phyloP scores from a whole-genome alignment of 2,329 filamentous ascomycete genomes.

The Ophiostoma australiae region DNA sequence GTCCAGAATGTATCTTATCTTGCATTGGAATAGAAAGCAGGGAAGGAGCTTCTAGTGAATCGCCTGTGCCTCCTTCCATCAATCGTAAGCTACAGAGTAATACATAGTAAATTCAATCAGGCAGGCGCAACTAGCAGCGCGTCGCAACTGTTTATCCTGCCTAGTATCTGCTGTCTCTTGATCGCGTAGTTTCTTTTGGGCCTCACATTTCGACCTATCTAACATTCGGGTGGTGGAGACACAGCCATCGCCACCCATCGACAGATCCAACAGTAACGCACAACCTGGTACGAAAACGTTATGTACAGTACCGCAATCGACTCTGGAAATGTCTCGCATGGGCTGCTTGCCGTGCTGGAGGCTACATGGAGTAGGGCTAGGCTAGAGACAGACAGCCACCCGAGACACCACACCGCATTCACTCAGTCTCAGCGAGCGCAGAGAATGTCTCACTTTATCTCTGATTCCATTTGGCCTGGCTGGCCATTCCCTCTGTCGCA shows the following conservation, averaged over 20 bases:
- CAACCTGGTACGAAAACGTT: neutral
- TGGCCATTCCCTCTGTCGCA: neutral
- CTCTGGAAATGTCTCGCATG: conserved; percentile 1
- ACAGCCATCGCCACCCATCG: neutral
- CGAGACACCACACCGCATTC: conserved; percentile 3
- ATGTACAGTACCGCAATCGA: neutral
- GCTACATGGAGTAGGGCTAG: neutral
- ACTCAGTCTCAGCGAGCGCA: neutral
- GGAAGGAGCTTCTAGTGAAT: neutral
- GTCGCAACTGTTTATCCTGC: neutral
- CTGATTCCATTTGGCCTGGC: neutral
- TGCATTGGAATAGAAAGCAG: neutral
- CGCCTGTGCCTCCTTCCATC: neutral
- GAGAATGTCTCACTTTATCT: neutral
- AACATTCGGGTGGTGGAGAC: neutral
- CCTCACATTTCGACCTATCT: neutral
- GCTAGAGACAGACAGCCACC: neutral
- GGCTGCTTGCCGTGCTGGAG: neutral
- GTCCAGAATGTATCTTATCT: too few relatives aligned
- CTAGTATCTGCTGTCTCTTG: neutral
- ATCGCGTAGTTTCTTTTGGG: neutral
- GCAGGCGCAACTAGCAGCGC: conserved; percentile 7
- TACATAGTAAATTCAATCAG: neutral
- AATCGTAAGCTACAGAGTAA: neutral
- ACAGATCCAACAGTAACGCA: neutral